A percentile compares a stretch with the other conserved stretches of the same genome.
These are phyloP conservation scores for Suillus clintonianus DNA, from an alignment of 768 basidiomycete species.

Conservation along the genomic window DNA sequence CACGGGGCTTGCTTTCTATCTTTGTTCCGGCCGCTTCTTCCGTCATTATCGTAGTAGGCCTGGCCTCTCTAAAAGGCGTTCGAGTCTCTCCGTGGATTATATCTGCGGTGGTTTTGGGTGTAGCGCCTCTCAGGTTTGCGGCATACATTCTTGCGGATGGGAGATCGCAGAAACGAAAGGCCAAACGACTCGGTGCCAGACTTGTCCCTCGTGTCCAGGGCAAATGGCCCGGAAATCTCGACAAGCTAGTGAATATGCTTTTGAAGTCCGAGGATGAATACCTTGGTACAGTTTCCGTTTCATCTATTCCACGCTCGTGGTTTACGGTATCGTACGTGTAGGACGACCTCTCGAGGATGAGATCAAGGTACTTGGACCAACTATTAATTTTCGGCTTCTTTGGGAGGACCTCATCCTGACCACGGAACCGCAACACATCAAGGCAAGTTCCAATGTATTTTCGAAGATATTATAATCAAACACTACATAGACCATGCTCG, in stretches of 20 bases:
- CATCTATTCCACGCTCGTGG: background rate
- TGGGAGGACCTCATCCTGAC: constrained; percentile 55
- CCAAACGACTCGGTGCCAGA: constrained; percentile 26
- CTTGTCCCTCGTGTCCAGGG: constrained; percentile 34
- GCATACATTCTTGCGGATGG: constrained; percentile 4
- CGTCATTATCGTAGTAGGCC: constrained; percentile 12
- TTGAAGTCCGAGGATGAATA: constrained; percentile 30
- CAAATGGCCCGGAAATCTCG: constrained; percentile 34
- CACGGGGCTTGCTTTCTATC: constrained; percentile 14
- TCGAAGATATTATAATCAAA: background rate
- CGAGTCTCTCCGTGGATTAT: constrained; percentile 8
- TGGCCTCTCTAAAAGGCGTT: constrained; percentile 12
- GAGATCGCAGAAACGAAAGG: constrained; percentile 16
- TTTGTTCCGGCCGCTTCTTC: constrained; percentile 15
- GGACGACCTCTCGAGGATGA: constrained; percentile 26
- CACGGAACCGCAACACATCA: constrained; percentile 48
- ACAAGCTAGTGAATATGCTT: constrained; percentile 28
- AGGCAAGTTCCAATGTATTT: constrained; percentile 20
- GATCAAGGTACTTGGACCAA: constrained; percentile 24
- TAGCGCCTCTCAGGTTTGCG: constrained; percentile 4
- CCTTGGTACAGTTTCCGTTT: constrained; percentile 27
- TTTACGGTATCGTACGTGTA: constrained; percentile 5
- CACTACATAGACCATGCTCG: constrained; percentile 36
- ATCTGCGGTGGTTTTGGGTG: constrained; percentile 7
- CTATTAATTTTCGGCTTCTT: constrained; percentile 45